A percentile compares a stretch with the other conserved stretches of the same genome.
These are phyloP conservation scores for Erysimum cheiri DNA, from an alignment of 441 rosid species.

Conservation along the genomic window DNA sequence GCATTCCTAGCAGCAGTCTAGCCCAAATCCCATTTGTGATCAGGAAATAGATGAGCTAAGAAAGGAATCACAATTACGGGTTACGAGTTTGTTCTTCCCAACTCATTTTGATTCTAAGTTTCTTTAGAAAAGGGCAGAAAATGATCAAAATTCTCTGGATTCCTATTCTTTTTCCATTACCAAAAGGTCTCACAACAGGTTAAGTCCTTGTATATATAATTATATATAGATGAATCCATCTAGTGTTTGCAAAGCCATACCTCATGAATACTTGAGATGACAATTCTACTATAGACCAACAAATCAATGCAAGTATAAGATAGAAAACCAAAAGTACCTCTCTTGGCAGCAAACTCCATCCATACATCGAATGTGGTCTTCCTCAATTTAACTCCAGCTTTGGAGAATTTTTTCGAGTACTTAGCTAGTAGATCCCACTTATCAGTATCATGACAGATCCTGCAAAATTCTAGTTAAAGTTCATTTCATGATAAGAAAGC, in stretches of 20 bases:
- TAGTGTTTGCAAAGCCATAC: not conserved
- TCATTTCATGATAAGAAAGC: constrained; percentile 22
- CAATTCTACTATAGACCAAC: not conserved
- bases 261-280: constrained; percentile 10
- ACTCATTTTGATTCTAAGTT: not conserved
- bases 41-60: not conserved
- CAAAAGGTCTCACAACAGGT: not conserved
- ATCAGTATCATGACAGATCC: constrained; percentile 71
- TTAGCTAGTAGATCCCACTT: constrained; percentile 73
- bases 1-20: not conserved
- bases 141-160: not conserved
- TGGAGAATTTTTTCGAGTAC: constrained; percentile 65
- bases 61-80: not conserved
- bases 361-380: constrained; percentile 72
- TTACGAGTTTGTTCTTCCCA: not conserved
- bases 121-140: not conserved
- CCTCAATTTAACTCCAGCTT: constrained; percentile 74
- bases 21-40: not conserved
- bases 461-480: constrained; percentile 53
- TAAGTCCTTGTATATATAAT: not conserved
- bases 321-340: constrained; percentile 49
- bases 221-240: not conserved
- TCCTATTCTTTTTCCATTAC: not conserved
- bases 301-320: constrained; percentile 7
- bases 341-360: constrained; percentile 86